Percentiles rank a stretch among this genome's conserved stretches.
phyloP scores from a whole-genome alignment of 345 rosid species.

The Gossypium australe region DNA sequence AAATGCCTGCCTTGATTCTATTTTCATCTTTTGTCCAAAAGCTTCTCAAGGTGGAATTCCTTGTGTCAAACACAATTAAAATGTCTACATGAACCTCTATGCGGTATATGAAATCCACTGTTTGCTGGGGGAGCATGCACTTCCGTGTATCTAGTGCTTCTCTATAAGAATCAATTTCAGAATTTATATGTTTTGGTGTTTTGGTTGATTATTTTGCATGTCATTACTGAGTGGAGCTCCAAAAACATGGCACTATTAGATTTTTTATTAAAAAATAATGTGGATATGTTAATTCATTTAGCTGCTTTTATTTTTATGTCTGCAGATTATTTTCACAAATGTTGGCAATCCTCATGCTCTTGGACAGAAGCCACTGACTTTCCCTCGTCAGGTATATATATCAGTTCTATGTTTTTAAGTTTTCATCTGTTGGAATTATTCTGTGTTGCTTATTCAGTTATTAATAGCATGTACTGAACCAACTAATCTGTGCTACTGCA shows the following conservation, averaged over 20 bases:
- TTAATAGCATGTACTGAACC: conserved; percentile 20
- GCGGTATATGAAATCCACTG: neutral
- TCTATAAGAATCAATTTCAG: neutral
- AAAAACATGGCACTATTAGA: neutral
- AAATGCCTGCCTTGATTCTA: neutral
- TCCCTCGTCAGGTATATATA: conserved; percentile 81
- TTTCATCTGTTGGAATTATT: neutral
- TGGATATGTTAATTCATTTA: neutral
- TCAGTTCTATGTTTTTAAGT: neutral
- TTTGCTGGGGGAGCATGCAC: neutral
- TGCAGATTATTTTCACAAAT: conserved; percentile 93
- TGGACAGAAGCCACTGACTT: conserved; percentile 91
- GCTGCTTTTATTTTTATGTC: conserved; percentile 12
- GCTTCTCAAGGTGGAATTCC: neutral
- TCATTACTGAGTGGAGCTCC: neutral
- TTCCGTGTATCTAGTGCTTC: neutral
- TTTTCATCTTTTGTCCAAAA: neutral
- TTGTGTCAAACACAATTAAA: neutral
- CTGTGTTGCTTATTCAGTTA: conserved; percentile 5
- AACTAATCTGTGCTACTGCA: conserved; percentile 26
- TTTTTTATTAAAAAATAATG: neutral
- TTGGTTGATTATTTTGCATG: neutral
- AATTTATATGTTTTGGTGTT: neutral
- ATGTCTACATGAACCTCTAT: neutral
- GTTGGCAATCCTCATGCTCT: conserved; percentile 99